Base-by-base conservation (phyloP, 306 rosid species). In the Vachellia pachyceras region DNA sequence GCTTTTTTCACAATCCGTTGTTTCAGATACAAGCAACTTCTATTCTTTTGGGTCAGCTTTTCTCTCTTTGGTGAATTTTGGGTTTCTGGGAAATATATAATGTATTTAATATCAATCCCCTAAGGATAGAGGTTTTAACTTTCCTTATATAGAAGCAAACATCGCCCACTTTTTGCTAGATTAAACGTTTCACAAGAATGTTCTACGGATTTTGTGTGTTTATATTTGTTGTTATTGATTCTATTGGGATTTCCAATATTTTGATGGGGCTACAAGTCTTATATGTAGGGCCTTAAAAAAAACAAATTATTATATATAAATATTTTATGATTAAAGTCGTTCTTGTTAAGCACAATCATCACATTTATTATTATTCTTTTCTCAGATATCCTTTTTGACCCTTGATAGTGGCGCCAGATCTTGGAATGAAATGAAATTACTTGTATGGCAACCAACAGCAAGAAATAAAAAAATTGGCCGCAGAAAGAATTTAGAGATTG, bases 1-100 rank as follows among this genome's bases (percentile, higher is more conserved):
- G 90, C 86, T 89, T 89, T 90, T 84, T 84, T 86, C 79, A 78
- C 84, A 92, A 91, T 91, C 89, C 98, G 63, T 93, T 93, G 93
- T 93, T 93, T 93, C 92, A 91, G 81, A 82, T 23, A 74, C 86
- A 93, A 93, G 97, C 97, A 91, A 93, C 95, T 80, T 45, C 81
- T 69, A 79, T 85, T 90, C 91, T 86, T 86, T 90, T 79, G 60
- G 54, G 84, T 79, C 82, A 84, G 77, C 90, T 82, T 89, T 78
- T 83, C 78, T 41, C 76, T 71, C 78, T 61, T 82, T 63, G 80
- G 82, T 70, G 72, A 73, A 39, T 63, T 68, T 42, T 87, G 77
- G 75, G 65, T 81, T 68, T 50, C 18, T 69, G 82, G 84, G 86
- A 76, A 61, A 75, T 70, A 50, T 17, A 49, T 50, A 5, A 17